Evolutionary conservation across 1,284 basidiomycete genomes (phyloP), one percentile per base, ranked within the genome.

Genomic region (Takashimella koratensis): DNA sequence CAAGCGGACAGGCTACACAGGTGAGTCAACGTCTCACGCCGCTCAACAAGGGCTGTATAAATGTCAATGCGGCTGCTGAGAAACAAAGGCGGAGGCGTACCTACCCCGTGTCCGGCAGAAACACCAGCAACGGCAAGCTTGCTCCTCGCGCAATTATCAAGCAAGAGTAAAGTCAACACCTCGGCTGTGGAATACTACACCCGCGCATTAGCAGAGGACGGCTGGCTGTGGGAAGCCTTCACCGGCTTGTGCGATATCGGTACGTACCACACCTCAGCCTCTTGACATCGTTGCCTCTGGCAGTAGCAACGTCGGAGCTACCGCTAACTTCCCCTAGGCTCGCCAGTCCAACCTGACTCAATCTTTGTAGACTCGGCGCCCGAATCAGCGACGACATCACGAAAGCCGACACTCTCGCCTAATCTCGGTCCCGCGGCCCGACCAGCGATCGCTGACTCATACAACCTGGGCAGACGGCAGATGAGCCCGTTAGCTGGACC

Each of bases 221-320:
- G 89, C 21, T 84, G 90, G 76, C 76, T 93, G 45, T 96, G 92
- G 92, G 93, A 97, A 73, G 93, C 93, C 1, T 90, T 94, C 68
- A 88, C 90, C 61, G 91, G 89, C 0, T 75, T 97, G 24, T 96
- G 92, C 71, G 78, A 83, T 48, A 77, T 90, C 40, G 92, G 93
- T 90, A 62, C 61, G 81, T 79, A 23, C 2, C 2, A n/a, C n/a
- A 25, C 12, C n/a, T n/a, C n/a, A n/a, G n/a, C n/a, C n/a, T n/a
- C n/a, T n/a, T n/a, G n/a, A n/a, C n/a, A n/a, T n/a, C n/a, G n/a
- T n/a, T n/a, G n/a, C n/a, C n/a, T n/a, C n/a, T n/a, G n/a, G n/a
- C n/a, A n/a, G n/a, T n/a, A n/a, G n/a, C n/a, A n/a, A n/a, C n/a
- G n/a, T n/a, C n/a, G n/a, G n/a, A n/a, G n/a, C n/a, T n/a, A n/a